Evolutionary conservation across 2,329 filamentous ascomycete genomes (phyloP).

Genomic region (Shiraia sp.): DNA sequence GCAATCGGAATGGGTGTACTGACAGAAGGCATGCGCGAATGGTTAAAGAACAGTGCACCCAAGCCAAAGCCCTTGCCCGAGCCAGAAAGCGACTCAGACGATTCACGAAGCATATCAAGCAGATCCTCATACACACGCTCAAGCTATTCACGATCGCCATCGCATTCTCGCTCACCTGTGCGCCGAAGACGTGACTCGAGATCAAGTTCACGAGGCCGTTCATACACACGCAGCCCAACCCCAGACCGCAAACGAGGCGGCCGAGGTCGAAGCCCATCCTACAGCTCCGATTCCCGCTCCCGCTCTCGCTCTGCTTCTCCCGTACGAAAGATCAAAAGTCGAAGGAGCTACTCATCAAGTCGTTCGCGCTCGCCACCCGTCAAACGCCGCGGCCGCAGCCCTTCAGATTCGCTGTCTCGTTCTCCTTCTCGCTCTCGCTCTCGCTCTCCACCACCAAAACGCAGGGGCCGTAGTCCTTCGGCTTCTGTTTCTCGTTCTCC

Average conservation of each 20-base stretch:
- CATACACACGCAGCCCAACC: conserved; percentile 35
- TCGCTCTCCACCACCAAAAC: conserved; percentile 13
- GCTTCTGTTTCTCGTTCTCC: conserved; percentile 9
- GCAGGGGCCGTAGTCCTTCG: conserved; percentile 9
- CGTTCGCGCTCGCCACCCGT: conserved; percentile 28
- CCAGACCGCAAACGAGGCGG: conserved; percentile 25
- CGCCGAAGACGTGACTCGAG: conserved; percentile 26
- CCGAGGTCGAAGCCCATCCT: conserved; percentile 25
- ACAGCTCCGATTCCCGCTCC: conserved; percentile 21
- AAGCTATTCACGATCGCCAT: conserved; percentile 31
- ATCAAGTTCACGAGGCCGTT: conserved; percentile 33
- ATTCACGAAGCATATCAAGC: conserved; percentile 38
- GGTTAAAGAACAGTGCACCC: conserved; percentile 78
- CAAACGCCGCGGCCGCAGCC: conserved; percentile 29
- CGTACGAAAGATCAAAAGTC: conserved; percentile 19
- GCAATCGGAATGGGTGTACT: conserved; percentile 94
- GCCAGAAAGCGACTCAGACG: conserved; percentile 39
- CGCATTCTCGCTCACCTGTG: conserved; percentile 14
- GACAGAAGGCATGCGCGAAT: conserved; percentile 93
- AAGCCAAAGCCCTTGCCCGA: conserved; percentile 69
- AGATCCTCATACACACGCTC: conserved; percentile 39
- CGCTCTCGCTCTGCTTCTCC: conserved; percentile 23
- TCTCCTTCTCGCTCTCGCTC: conserved; percentile 20
- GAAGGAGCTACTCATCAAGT: conserved; percentile 31
- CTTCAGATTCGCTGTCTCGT: conserved; percentile 21